phyloP scores from a whole-genome alignment of 192 early-diverging fungal genomes.

The Mortierella hygrophila region DNA sequence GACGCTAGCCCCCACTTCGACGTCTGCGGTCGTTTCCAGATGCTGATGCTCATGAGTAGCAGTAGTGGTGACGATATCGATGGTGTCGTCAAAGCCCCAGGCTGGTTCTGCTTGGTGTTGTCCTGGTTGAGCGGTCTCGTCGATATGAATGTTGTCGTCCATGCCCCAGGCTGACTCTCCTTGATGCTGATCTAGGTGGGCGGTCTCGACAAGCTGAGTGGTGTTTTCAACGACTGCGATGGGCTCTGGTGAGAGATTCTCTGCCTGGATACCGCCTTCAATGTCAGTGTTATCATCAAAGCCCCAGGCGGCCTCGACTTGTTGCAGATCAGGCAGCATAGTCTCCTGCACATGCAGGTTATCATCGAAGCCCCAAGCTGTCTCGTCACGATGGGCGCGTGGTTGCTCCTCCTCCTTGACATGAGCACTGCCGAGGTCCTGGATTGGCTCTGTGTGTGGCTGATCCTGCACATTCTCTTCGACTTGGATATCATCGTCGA shows the following conservation, averaged over 20 bases:
- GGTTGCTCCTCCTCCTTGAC: background rate
- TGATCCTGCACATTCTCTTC: conserved; percentile 7
- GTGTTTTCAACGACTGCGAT: background rate
- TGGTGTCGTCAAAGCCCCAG: background rate
- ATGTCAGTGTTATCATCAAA: conserved; percentile 10
- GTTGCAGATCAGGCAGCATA: background rate
- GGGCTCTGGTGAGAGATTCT: background rate
- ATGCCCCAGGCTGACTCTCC: conserved; percentile 19
- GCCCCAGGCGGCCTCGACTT: conserved; percentile 13
- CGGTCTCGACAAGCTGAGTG: background rate
- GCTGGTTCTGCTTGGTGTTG: conserved; percentile 7
- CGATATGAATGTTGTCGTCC: conserved; percentile 28
- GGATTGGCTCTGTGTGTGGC: background rate
- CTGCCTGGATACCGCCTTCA: background rate
- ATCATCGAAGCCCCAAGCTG: conserved; percentile 31
- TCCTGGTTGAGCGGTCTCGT: background rate
- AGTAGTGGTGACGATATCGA: background rate
- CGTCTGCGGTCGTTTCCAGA: background rate
- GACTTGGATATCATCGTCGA: conserved; percentile 14
- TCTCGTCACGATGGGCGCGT: conserved; percentile 5
- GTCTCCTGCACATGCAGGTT: conserved; percentile 1
- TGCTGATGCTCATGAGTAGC: background rate
- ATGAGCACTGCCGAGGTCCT: background rate
- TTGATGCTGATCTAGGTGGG: background rate
- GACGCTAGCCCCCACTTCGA: conserved; percentile 15